Evolutionary conservation across 2,329 filamentous ascomycete genomes (phyloP).

Genomic region (Trichophyton simii): DNA sequence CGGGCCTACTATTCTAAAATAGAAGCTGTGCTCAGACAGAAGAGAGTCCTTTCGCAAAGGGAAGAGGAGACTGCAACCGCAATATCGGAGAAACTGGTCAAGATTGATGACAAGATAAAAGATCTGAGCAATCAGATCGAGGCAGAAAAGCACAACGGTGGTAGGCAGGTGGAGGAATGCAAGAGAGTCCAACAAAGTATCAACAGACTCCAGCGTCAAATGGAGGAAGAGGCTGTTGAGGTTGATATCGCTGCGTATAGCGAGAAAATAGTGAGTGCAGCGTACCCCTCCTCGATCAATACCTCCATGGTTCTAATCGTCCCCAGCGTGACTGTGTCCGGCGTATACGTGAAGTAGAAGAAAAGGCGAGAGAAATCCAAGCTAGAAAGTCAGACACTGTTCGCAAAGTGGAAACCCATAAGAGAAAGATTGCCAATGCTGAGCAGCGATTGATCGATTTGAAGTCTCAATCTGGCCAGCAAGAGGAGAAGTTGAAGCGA

Average conservation of each 20-base stretch:
- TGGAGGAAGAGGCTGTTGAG: slow-evolving; percentile 46
- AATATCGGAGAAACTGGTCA: slow-evolving; percentile 31
- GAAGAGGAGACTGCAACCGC: slow-evolving; percentile 40
- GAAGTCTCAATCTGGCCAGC: slow-evolving; percentile 62
- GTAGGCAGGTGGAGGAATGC: slow-evolving; percentile 42
- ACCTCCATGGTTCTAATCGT: neutral
- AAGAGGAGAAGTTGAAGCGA: slow-evolving; percentile 51
- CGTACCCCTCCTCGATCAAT: neutral
- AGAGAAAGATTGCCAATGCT: slow-evolving; percentile 24
- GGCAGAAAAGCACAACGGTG: slow-evolving; percentile 40
- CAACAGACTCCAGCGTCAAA: slow-evolving; percentile 48
- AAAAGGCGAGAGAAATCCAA: slow-evolving; percentile 33
- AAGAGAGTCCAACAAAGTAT: slow-evolving; percentile 45
- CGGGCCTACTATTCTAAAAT: slow-evolving; percentile 49
- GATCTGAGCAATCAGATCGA: slow-evolving; percentile 32
- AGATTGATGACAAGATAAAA: slow-evolving; percentile 26
- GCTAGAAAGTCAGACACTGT: slow-evolving; percentile 21
- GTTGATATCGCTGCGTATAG: slow-evolving; percentile 63
- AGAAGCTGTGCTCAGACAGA: slow-evolving; percentile 42
- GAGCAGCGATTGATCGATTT: slow-evolving; percentile 46
- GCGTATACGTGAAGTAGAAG: slow-evolving; percentile 24
- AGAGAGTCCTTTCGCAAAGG: slow-evolving; percentile 42
- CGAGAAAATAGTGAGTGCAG: slow-evolving; percentile 50
- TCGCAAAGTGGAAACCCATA: slow-evolving; percentile 17
- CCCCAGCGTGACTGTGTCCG: slow-evolving; percentile 45